Base-by-base conservation (phyloP, 495 filamentous ascomycete genomes). In the Cetradonia linearis region DNA sequence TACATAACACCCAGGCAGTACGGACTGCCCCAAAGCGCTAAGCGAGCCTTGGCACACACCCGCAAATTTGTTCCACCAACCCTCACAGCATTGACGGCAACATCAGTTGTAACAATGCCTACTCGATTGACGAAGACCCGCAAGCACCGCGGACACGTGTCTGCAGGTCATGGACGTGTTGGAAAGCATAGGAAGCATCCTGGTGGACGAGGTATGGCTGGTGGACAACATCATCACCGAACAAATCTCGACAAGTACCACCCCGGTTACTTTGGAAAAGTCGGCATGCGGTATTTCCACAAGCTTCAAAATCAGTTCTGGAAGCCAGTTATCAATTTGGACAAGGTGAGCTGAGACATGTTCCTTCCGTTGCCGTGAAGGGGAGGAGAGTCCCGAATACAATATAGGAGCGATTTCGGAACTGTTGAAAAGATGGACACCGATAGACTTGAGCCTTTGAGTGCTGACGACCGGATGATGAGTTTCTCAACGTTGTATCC, bases 181-280 rank as follows among this genome's bases (percentile, higher is more conserved):
- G 89, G 89, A 68, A 93, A 94, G 82, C 89, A 93, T 83, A 81
- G 89, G 69, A 95, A 93, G 85, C 86, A 88, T 72, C 87, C 87
- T 72, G 88, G 88, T 90, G 88, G 88, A 84, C 85, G 88, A 74
- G 89, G 88, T 89, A 85, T 94, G 79, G 91, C 91, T 73, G 91
- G 90, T 89, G 91, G 90, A 81, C 84, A 87, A 78, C 91, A 96
- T 79, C 91, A 96, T 80, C 89, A 93, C 83, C 78, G 87, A 64
- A 95, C 89, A 68, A 95, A 95, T 79, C 77, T 95, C 68, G 89
- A 95, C 78, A 93, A 93, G 77, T 91, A 87, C 85, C 88, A 92
- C 77, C 87, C 87, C 23, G 89, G 88, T 86, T 95, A 94, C 86
- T 96, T 95, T 77, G 91, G 91, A 76, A 96, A 95, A 80, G 90